Conservation (phyloP, 2,329 filamentous ascomycete species). For the Polychaeton citri region DNA sequence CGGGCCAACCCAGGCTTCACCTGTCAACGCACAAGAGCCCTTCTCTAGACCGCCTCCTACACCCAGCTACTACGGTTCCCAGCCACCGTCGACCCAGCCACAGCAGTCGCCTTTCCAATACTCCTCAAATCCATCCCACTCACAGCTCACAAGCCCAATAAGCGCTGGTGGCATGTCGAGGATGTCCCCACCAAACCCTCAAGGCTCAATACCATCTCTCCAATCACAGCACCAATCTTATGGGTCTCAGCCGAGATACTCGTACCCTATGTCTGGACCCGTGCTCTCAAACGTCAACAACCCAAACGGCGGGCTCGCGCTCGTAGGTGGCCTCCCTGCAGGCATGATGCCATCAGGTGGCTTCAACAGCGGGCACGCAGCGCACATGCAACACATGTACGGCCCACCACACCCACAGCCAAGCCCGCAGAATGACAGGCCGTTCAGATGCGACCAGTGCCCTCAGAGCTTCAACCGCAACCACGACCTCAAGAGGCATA, state of each 20-base stretch:
- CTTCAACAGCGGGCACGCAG: conserved; percentile 49
- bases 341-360: conserved; percentile 39
- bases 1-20: conserved; percentile 29
- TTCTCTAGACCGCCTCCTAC: conserved; percentile 46
- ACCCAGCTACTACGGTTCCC: conserved; percentile 48
- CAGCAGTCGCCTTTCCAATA: conserved; percentile 35
- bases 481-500: conserved; percentile 90
- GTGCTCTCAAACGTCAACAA: conserved; percentile 70
- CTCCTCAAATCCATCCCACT: conserved; percentile 35
- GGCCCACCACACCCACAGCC: conserved; percentile 37
- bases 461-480: conserved; percentile 91
- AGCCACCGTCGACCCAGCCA: conserved; percentile 36
- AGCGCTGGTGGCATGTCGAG: conserved; percentile 32
- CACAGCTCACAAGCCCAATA: conserved; percentile 16
- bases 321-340: conserved; percentile 47
- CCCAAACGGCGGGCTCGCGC: conserved; percentile 56
- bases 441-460: conserved; percentile 90
- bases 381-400: conserved; percentile 50
- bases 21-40: conserved; percentile 45
- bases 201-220: conserved; percentile 30
- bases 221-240: conserved; percentile 38
- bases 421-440: conserved; percentile 56
- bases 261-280: conserved; percentile 50
- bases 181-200: conserved; percentile 39
- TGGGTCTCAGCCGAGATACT: conserved; percentile 33